Base-by-base conservation (phyloP, 345 rosid genomes). In the Zanthoxylum bungeanum region DNA sequence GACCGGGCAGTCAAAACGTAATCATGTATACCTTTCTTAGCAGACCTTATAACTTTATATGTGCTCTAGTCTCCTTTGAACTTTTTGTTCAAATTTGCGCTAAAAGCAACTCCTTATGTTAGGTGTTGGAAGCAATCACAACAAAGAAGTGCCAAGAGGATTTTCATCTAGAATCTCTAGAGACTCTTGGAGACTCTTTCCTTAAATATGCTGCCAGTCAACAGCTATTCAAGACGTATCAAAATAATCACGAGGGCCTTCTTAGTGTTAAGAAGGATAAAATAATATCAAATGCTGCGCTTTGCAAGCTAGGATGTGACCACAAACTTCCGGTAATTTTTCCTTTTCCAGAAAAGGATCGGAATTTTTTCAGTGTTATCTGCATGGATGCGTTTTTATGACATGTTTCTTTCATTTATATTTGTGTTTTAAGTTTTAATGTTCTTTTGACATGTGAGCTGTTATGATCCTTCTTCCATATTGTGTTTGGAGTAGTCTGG, bases 111-210 rank as follows among this genome's bases (percentile, higher is more conserved):
- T 63, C 24, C 76, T 19, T 19, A 24, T 77, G 58, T 70, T 75
- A 91, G 98, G 81, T 92, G 70, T 80, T 95, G 71, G 99, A 95
- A 82, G 97, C 99, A 65, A 84, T 92, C 37, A 95, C 99, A 2
- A 80, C 98, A 1, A 95, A 89, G 58, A 80, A 80, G 40, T 95
- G 99, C 78, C 90, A 80, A 65, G 98, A 95, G 77, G 76, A 75
- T 52, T 92, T 88, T 62, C 86, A 91, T 82, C 78, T 95, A 80
- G 98, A 95, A 77, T 89, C 96, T 46, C 78, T 95, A 24, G 98
- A 91, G 84, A 89, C 98, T 36, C 92, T 95, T 19, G 99, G 99
- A 2, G 99, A 95, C 75, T 91, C 98, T 50, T 92, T 95, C 72
- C 86, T 95, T 7, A 95, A 95, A 74, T 95, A 92, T 75, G 93